These are phyloP conservation scores for Hibiscus tridactylites DNA, from an alignment of 345 rosid species.

Conservation along the genomic window DNA sequence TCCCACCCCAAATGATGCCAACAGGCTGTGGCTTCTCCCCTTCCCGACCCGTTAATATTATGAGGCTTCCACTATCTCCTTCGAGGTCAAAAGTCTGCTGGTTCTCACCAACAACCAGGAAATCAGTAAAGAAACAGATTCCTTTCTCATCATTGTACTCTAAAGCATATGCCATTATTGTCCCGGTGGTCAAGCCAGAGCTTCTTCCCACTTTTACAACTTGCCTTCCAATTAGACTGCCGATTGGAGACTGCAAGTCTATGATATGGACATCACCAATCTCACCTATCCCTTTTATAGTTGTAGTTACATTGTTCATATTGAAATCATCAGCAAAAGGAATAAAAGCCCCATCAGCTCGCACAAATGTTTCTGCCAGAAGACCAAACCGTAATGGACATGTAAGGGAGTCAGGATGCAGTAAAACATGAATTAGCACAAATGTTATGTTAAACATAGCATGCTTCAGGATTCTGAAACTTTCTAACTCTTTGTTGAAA, in stretches of 20 bases:
- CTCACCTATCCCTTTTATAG: slow-evolving; percentile 66
- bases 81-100: slow-evolving; percentile 73
- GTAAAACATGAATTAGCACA: neutral
- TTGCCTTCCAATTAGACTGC: slow-evolving; percentile 62
- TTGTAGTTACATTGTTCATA: slow-evolving; percentile 56
- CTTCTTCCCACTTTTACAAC: slow-evolving; percentile 79
- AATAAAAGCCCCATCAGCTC: slow-evolving; percentile 84
- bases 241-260: slow-evolving; percentile 60
- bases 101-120: slow-evolving; percentile 73
- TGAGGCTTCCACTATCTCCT: slow-evolving; percentile 81
- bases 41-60: slow-evolving; percentile 36
- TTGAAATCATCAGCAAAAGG: slow-evolving; percentile 73
- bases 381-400: slow-evolving; percentile 11
- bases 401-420: slow-evolving; percentile 4
- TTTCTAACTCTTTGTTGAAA: neutral
- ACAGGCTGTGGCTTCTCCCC: slow-evolving; percentile 59
- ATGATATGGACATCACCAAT: slow-evolving; percentile 53
- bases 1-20: slow-evolving; percentile 84
- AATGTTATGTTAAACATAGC: slow-evolving; percentile 1
- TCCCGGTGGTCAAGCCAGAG: slow-evolving; percentile 67
- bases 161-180: slow-evolving; percentile 67
- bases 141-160: slow-evolving; percentile 90
- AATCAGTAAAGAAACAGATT: slow-evolving; percentile 73
- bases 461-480: neutral
- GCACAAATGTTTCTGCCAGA: slow-evolving; percentile 63